phyloP scores from a whole-genome alignment of 2,329 filamentous ascomycete genomes.

The Aureobasidium sp. region DNA sequence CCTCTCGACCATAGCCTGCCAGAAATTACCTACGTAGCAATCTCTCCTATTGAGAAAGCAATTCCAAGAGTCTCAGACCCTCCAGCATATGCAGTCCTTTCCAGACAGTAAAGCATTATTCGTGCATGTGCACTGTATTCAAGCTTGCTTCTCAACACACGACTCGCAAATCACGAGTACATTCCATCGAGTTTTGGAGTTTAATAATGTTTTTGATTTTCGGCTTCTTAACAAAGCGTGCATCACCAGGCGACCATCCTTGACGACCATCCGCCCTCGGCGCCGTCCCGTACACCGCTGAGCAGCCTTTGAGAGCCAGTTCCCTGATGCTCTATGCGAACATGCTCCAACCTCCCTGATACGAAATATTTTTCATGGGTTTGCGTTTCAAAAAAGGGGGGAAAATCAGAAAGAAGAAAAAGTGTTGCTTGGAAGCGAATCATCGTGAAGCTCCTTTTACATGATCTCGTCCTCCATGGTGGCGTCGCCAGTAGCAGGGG shows the following conservation, averaged over 20 bases:
- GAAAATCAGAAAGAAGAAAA: neutral
- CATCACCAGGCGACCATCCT: neutral
- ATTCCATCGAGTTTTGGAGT: neutral
- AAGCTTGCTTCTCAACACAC: neutral
- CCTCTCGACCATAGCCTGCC: neutral
- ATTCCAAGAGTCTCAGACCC: neutral
- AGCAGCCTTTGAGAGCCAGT: neutral
- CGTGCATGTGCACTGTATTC: neutral
- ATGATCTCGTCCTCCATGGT: slow-evolving; percentile 51
- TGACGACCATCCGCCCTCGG: neutral
- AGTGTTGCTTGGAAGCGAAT: neutral
- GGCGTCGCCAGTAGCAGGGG: slow-evolving; percentile 44
- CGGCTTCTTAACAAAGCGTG: neutral
- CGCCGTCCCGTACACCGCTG: neutral
- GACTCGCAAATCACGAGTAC: neutral
- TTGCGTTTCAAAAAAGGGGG: neutral
- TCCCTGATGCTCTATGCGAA: neutral
- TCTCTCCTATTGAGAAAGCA: neutral
- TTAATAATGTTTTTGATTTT: neutral
- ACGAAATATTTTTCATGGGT: neutral
- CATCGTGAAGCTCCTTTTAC: slow-evolving; percentile 27
- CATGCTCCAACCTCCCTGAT: neutral
- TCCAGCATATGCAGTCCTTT: neutral
- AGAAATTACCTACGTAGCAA: neutral
- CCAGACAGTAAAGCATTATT: neutral